Evolutionary conservation across 495 filamentous ascomycete species (phyloP), one percentile per base, ranked within the genome.

Genomic region (Pyronema omphalodes): DNA sequence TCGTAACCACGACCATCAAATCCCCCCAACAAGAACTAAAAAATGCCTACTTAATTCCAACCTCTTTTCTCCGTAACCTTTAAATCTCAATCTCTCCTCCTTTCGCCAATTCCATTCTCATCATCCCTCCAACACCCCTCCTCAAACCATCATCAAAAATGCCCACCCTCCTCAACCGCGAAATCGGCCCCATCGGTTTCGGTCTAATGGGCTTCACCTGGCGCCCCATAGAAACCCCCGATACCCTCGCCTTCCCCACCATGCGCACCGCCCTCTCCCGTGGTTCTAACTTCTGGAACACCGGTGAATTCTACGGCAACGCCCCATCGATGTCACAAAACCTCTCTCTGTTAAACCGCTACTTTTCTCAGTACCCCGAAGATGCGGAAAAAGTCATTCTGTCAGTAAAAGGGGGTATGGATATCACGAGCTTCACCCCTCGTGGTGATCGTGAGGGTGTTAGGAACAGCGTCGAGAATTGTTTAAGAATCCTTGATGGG

Each of bases 261-360:
- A 60, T 67, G 59, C 11, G 57, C 41, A 55, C 54, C 36, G 66
- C 67, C 3, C 59, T 69, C 14, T 55, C 58, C 5, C 17, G 34
- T 14, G 67, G 67, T 8, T 62, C 64, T 12, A 65, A 63, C 37
- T 49, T 66, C 67, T 89, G 84, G 84, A 88, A 88, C 63, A 84
- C 73, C 43, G 84, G 81, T 58, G 81, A 87, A 58, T 74, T 93
- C 61, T 93, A 93, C 68, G 86, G 86, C 44, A 71, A 78, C 0
- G 74, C 76, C 1, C 35, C 35, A 1, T 6, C 12, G 9, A 74
- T 81, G 29, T 71, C 72, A 70, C 86, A 89, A 71, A 77, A 73
- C 11, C 71, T 85, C 3, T 71, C 73, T 48, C 70, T 86, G 4
- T 69, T 85, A 49, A 73, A 79, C 39, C 68, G 70, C 44, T 86